Evolutionary conservation across 2,329 filamentous ascomycete genomes (phyloP), one percentile per base, ranked within the genome.

Genomic region (Trichoderma simmonsii): DNA sequence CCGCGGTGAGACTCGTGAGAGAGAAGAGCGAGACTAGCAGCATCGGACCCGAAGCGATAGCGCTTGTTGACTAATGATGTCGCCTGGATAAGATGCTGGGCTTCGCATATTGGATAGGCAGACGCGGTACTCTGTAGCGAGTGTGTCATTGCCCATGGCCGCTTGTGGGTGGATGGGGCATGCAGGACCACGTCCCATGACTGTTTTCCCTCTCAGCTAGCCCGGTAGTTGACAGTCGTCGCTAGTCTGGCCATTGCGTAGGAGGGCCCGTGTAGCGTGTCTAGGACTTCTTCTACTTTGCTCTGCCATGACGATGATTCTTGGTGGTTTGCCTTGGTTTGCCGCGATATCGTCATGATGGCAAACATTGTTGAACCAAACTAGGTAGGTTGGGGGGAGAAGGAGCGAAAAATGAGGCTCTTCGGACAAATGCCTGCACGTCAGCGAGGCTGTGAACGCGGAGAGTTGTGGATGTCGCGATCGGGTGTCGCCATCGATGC

Each of bases 1-100:
- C 70, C 70, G 54, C 70, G 70, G 70, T 71, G 70, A 67, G 61
- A 71, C 68, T 64, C 68, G 60, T 71, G 68, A 71, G 68, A 65
- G 57, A 71, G 51, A 30, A 36, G 62, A 39, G 18, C 28, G 39
- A 24, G 34, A 34, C 57, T 60, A 60, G 9, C 24, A 43, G 24
- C 34, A 48, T 63, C 60, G 34, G 60, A 24, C 36, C 34, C 60
- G 56, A 48, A 18, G 28, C 34, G 63, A 65, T 54, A 67, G 51
- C 56, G 68, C 68, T 71, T 71, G 67, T 71, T 43, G 63, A 59
- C 63, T 61, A 57, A 57, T 64, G 34, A 56, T 30, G n/a, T 64
- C 24, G 48, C 51, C 43, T 21, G 61, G 69, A 64, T 62, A 54
- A 51, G 54, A 57, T 28, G 32, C 54, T 24, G 39, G 39, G 15